These are phyloP conservation scores for Pseudoscleropodium purum DNA, from an alignment of 225 moss, liverwort and hornwort genomes.

Conservation along the genomic window DNA sequence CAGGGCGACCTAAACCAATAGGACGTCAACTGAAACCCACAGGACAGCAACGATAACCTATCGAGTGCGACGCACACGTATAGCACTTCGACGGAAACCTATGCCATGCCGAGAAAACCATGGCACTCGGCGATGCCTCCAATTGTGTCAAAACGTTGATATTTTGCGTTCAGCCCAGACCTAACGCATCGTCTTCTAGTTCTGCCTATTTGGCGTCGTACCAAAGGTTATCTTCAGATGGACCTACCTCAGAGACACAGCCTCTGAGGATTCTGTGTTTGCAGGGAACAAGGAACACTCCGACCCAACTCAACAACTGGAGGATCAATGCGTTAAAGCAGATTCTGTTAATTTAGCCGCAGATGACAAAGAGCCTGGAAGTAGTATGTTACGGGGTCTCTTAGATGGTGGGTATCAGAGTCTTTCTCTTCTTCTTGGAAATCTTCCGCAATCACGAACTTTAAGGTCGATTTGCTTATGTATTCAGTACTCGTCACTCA, in stretches of 20 bases:
- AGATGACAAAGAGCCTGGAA: constrained; percentile 24
- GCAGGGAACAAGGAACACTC: not conserved
- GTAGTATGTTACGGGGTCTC: constrained; percentile 53
- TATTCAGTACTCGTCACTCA: not conserved
- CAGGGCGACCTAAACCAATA: not conserved
- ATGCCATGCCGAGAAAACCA: not conserved
- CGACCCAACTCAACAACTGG: constrained; percentile 8
- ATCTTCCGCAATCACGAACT: not conserved
- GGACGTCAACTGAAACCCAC: not conserved
- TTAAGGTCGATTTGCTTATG: not conserved
- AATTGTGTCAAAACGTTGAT: not conserved
- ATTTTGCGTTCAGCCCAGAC: constrained; percentile 41
- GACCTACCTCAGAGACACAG: constrained; percentile 1
- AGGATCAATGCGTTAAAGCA: constrained; percentile 5
- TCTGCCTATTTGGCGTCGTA: constrained; percentile 38
- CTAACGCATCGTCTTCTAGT: constrained; percentile 38
- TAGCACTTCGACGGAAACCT: not conserved
- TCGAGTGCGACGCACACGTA: not conserved
- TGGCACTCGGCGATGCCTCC: not conserved
- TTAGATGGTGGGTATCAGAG: constrained; percentile 40
- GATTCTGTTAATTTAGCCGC: constrained; percentile 14
- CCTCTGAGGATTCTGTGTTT: constrained; percentile 37
- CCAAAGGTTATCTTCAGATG: constrained; percentile 13
- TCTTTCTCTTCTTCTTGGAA: not conserved
- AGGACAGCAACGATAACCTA: not conserved